A percentile compares a stretch with the other conserved stretches of the same genome.
These are phyloP conservation scores for Hymenoscyphus salicellus DNA, from an alignment of 2,329 filamentous ascomycete species.

Conservation along the genomic window DNA sequence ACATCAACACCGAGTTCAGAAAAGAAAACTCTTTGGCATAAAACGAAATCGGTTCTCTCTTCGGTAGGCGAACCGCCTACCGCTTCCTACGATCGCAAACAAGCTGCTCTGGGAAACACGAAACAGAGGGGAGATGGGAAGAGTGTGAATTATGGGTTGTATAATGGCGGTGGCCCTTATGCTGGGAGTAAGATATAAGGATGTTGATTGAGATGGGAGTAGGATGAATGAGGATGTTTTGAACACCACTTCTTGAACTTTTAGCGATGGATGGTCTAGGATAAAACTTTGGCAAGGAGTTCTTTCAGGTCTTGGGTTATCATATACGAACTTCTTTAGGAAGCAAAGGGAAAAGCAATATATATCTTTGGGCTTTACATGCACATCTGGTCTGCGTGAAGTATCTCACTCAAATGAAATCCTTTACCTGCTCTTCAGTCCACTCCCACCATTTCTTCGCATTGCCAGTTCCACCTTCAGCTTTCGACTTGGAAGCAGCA, in stretches of 20 bases:
- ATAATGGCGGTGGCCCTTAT: neutral
- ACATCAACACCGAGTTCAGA: neutral
- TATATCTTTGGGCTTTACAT: neutral
- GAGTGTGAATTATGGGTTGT: neutral
- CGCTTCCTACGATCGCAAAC: slow-evolving; percentile 2
- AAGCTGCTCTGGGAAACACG: slow-evolving; percentile 1
- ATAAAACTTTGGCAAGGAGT: neutral
- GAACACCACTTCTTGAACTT: neutral
- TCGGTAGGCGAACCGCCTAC: slow-evolving; percentile 7
- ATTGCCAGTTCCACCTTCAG: slow-evolving; percentile 39
- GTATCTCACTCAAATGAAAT: slow-evolving; percentile 26
- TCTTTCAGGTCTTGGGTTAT: neutral
- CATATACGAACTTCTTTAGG: too few species aligned
- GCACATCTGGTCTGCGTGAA: neutral
- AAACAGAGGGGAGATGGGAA: neutral
- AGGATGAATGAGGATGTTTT: neutral
- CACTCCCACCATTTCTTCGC: slow-evolving; percentile 43
- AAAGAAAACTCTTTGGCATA: slow-evolving; percentile 2
- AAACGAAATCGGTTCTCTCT: neutral
- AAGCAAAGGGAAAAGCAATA: neutral
- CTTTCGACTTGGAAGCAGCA: slow-evolving; percentile 32
- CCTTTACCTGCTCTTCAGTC: slow-evolving; percentile 40
- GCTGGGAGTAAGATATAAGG: neutral
- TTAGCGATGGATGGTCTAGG: neutral
- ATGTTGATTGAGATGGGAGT: neutral